These are phyloP conservation scores for Aspergillus jensenii DNA, from an alignment of 2,329 filamentous ascomycete species.

Conservation along the genomic window DNA sequence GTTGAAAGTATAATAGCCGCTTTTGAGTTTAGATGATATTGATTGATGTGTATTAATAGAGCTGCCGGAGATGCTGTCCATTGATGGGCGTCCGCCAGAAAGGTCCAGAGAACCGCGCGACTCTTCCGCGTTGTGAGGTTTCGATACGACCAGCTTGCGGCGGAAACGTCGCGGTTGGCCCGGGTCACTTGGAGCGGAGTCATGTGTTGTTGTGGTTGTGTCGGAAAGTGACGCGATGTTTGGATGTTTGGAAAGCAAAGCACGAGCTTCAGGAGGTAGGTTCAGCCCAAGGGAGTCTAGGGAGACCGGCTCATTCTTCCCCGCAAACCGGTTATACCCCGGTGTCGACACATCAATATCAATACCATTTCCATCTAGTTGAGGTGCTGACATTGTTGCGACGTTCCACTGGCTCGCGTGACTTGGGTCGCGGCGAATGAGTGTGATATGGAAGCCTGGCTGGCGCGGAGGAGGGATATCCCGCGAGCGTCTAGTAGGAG, in stretches of 20 bases:
- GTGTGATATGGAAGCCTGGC: slow-evolving; percentile 47
- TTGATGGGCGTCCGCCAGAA: slow-evolving; percentile 16
- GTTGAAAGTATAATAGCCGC: slow-evolving; percentile 66
- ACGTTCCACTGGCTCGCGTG: slow-evolving; percentile 74
- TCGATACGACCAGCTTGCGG: slow-evolving; percentile 34
- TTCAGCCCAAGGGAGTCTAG: slow-evolving; percentile 32
- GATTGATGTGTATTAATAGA: slow-evolving; percentile 14
- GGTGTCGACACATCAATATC: slow-evolving; percentile 60
- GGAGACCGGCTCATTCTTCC: slow-evolving; percentile 36
- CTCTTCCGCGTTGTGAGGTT: slow-evolving; percentile 22
- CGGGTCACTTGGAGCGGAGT: slow-evolving; percentile 15
- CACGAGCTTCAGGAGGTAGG: slow-evolving; percentile 17
- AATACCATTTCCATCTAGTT: slow-evolving; percentile 34
- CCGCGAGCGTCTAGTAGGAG: slow-evolving; percentile 20
- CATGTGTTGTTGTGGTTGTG: neutral
- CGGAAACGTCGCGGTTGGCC: slow-evolving; percentile 30
- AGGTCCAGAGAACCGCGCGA: slow-evolving; percentile 20
- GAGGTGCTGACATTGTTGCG: slow-evolving; percentile 57
- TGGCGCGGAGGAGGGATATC: slow-evolving; percentile 12
- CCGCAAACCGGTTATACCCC: slow-evolving; percentile 60
- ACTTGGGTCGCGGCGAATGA: slow-evolving; percentile 72
- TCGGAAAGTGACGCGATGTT: slow-evolving; percentile 9
- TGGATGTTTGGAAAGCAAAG: slow-evolving; percentile 1
- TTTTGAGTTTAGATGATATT: slow-evolving; percentile 31
- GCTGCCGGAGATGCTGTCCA: slow-evolving; percentile 18